These are phyloP conservation scores for Forsythia viridissima DNA, from an alignment of 257 asterid genomes.

Conservation along the genomic window DNA sequence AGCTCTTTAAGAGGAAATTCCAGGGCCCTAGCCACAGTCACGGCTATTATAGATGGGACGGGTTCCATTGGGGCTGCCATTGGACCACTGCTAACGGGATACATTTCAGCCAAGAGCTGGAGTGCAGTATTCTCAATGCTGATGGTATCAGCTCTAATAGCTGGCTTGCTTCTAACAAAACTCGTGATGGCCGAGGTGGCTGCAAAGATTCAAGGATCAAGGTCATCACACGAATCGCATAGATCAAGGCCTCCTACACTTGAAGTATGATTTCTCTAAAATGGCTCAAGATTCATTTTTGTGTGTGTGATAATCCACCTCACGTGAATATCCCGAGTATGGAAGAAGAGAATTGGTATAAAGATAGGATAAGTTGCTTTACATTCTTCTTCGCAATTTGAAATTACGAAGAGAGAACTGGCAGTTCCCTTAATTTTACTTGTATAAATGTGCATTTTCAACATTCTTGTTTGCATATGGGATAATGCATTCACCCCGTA, in stretches of 20 bases:
- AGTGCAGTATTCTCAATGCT: constrained; percentile 85
- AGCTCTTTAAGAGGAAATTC: constrained; percentile 85
- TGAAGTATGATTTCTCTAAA: constrained; percentile 49
- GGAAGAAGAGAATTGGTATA: constrained; percentile 4
- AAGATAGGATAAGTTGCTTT: constrained; percentile 19
- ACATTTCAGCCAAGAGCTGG: constrained; percentile 89
- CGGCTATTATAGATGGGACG: constrained; percentile 94
- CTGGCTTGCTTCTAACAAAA: constrained; percentile 81
- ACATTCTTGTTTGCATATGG: constrained; percentile 29
- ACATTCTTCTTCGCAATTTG: neutral
- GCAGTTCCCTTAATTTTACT: neutral
- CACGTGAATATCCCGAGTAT: neutral
- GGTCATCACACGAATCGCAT: constrained; percentile 24
- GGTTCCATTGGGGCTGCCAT: constrained; percentile 98
- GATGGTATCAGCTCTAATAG: constrained; percentile 79
- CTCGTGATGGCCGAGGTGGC: constrained; percentile 88
- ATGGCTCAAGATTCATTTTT: neutral
- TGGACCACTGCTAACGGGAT: constrained; percentile 90
- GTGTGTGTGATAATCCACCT: neutral
- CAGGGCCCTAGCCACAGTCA: constrained; percentile 87
- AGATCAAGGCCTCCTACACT: constrained; percentile 30
- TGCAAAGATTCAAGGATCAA: constrained; percentile 53
- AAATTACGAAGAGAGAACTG: constrained; percentile 7
- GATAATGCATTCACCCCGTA: constrained; percentile 8
- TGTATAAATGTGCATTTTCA: constrained; percentile 20